Percentiles rank a stretch among this genome's conserved stretches.
Evolutionary conservation across 371 early-diverging fungal genomes (phyloP).

Genomic region (Sanchytrium tribonematis): DNA sequence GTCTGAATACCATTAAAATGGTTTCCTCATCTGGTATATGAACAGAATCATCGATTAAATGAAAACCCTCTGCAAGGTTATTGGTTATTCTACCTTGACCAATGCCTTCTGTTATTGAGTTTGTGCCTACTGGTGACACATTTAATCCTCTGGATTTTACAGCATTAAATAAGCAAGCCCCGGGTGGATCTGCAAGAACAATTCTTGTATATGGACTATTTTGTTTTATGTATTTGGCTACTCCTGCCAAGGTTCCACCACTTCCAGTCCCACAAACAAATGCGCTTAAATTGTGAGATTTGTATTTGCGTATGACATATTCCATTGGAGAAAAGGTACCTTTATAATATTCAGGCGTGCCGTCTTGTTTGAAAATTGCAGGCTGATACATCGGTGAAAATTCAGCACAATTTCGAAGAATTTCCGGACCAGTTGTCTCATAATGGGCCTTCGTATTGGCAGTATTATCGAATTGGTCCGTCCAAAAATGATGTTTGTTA

Average conservation of each 20-base stretch:
- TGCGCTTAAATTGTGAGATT: neutral
- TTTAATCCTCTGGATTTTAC: too few species aligned
- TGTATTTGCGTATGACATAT: too few species aligned
- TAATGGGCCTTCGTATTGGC: conserved; percentile 38
- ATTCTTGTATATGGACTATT: conserved; percentile 26
- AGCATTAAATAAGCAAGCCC: conserved; percentile 68
- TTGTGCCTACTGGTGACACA: too few species aligned
- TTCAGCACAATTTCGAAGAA: conserved; percentile 37
- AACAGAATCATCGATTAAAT: conserved; percentile 49
- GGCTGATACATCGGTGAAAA: too few species aligned
- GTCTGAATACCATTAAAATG: conserved; percentile 51
- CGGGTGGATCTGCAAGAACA: conserved; percentile 67
- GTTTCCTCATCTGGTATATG: conserved; percentile 49
- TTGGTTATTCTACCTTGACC: conserved; percentile 82
- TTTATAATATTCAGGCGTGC: too few species aligned
- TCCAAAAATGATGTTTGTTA: conserved; percentile 48
- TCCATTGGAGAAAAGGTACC: too few species aligned
- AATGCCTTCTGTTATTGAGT: conserved; percentile 69
- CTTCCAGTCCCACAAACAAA: conserved; percentile 21
- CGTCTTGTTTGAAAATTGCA: too few species aligned
- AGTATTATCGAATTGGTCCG: conserved; percentile 76
- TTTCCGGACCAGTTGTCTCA: conserved; percentile 62
- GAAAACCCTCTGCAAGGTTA: conserved; percentile 46
- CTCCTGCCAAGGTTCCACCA: conserved; percentile 68
- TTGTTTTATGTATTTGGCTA: conserved; percentile 46